These are phyloP conservation scores for Ceratocystis ficicola DNA, from an alignment of 2,329 filamentous ascomycete genomes.

Conservation along the genomic window DNA sequence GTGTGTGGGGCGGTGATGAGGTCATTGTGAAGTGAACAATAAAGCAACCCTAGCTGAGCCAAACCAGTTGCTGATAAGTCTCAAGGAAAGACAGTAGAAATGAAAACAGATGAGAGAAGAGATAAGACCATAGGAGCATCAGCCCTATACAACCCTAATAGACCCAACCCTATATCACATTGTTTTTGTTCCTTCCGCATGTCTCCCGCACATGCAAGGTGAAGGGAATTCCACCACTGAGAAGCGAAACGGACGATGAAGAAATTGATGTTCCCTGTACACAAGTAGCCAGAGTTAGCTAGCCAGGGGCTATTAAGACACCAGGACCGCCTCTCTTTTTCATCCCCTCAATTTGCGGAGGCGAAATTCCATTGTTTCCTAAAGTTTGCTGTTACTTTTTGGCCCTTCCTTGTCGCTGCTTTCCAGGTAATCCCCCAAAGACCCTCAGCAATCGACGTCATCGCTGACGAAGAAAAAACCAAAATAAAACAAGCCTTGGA, in stretches of 20 bases:
- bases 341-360: background rate
- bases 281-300: no score
- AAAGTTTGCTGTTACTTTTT: no score
- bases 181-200: background rate
- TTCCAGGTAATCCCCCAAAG: background rate
- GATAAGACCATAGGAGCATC: background rate
- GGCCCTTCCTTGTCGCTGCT: no score
- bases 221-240: background rate
- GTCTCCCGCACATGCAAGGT: no score
- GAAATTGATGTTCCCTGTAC: background rate
- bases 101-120: background rate
- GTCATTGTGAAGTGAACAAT: background rate
- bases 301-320: no score
- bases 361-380: background rate
- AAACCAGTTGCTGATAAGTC: background rate
- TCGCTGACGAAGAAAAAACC: background rate
- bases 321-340: background rate
- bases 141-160: slow-evolving; percentile 1
- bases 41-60: background rate
- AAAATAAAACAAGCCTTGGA: background rate
- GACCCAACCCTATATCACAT: background rate
- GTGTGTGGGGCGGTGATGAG: background rate
- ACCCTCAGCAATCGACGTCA: slow-evolving; percentile 4
- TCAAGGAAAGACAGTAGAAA: background rate
- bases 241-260: background rate